These are phyloP conservation scores for Leccinum variicolor DNA, from an alignment of 768 basidiomycete genomes.

Conservation along the genomic window DNA sequence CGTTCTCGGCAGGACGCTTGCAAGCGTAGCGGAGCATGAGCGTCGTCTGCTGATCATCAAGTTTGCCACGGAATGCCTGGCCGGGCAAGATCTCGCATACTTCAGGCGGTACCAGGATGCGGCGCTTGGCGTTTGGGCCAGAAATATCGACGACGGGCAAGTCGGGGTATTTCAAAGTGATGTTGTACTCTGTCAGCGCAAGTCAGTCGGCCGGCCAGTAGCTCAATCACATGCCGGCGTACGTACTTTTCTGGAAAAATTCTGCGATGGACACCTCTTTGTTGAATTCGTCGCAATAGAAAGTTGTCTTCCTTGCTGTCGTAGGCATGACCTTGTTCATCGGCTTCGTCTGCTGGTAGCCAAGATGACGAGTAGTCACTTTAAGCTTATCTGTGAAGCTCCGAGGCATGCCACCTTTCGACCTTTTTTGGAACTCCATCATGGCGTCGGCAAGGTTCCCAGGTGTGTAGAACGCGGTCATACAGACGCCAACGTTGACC, in stretches of 20 bases:
- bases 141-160: conserved; percentile 57
- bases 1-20: conserved; percentile 58
- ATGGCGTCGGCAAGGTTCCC: conserved; percentile 65
- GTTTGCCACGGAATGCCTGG: conserved; percentile 57
- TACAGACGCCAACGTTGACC: conserved; percentile 54
- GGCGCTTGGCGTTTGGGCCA: conserved; percentile 26
- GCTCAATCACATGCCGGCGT: neutral
- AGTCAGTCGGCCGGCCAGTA: conserved; percentile 4
- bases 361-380: conserved; percentile 54
- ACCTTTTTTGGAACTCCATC: conserved; percentile 40
- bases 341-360: conserved; percentile 50
- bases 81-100: conserved; percentile 62
- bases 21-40: conserved; percentile 72
- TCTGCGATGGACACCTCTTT: conserved; percentile 53
- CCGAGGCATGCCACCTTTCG: conserved; percentile 43
- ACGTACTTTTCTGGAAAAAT: conserved; percentile 62
- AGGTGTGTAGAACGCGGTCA: conserved; percentile 53
- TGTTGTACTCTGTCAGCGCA: conserved; percentile 50
- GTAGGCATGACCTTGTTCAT: conserved; percentile 37
- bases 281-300: conserved; percentile 56
- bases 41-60: conserved; percentile 58
- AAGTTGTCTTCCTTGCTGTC: conserved; percentile 46
- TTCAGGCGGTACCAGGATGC: conserved; percentile 60
- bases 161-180: conserved; percentile 45
- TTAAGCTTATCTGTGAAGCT: conserved; percentile 52